Conservation (phyloP, 306 rosid species). For the Mimosa bimucronata region DNA sequence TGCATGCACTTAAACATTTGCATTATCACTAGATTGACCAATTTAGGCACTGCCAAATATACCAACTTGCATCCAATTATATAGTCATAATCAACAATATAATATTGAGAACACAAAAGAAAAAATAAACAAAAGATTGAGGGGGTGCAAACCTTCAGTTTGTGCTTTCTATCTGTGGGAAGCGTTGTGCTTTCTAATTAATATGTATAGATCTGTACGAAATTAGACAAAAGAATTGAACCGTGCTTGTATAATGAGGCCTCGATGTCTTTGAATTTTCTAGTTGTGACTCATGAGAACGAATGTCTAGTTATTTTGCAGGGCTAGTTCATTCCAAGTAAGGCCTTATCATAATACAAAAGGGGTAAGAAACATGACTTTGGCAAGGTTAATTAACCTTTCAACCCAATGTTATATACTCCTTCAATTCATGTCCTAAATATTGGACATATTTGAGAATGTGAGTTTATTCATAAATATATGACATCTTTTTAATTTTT, state of each 20-base stretch:
- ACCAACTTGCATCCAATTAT: constrained; percentile 33
- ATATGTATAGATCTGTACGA: background rate
- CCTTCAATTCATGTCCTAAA: too few species aligned
- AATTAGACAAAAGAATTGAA: background rate
- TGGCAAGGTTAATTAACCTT: too few species aligned
- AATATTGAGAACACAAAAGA: background rate
- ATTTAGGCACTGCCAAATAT: background rate
- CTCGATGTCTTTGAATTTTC: background rate
- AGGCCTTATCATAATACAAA: too few species aligned
- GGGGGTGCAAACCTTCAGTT: background rate
- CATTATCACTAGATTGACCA: constrained; percentile 31
- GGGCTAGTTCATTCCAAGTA: background rate
- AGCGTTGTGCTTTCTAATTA: background rate
- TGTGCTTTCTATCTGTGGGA: background rate
- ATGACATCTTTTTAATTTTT: too few species aligned
- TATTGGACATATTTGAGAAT: too few species aligned
- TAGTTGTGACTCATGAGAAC: background rate
- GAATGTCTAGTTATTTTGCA: background rate
- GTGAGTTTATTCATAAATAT: too few species aligned
- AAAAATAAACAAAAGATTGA: background rate
- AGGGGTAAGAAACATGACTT: too few species aligned
- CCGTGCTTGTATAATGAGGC: background rate
- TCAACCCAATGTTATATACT: too few species aligned
- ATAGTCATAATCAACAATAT: background rate
- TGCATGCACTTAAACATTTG: constrained; percentile 41